phyloP scores from a whole-genome alignment of 2,329 filamentous ascomycete species.

The Samsoniella hepiali region DNA sequence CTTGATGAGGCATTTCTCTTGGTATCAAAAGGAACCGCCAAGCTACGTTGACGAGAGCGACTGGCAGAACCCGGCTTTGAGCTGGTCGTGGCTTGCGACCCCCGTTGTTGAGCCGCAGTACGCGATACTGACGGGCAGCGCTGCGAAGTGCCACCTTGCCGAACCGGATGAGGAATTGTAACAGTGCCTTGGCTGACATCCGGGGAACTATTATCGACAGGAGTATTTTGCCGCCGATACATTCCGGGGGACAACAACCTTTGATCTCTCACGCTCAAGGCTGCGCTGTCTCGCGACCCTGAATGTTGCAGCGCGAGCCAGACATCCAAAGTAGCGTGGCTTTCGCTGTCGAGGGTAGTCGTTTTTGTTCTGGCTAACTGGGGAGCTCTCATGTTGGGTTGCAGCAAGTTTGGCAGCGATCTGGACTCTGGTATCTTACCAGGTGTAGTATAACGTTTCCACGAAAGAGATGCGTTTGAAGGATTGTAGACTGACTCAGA shows the following conservation, averaged over 20 bases:
- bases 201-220: background rate
- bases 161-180: background rate
- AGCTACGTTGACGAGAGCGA: background rate
- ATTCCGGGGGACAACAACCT: background rate
- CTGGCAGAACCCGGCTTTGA: background rate
- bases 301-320: constrained; percentile 38
- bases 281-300: constrained; percentile 28
- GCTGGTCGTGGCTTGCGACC: background rate
- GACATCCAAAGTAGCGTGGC: constrained; percentile 34
- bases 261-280: background rate
- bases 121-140: background rate
- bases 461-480: background rate
- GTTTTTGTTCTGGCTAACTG: constrained; percentile 5
- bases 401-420: background rate
- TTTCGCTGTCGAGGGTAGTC: constrained; percentile 24
- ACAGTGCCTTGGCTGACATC: background rate
- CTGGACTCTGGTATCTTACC: constrained; percentile 1
- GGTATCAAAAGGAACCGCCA: background rate
- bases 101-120: background rate
- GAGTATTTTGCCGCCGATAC: background rate
- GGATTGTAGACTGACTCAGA: background rate
- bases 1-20: background rate
- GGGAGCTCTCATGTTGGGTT: constrained; percentile 2
- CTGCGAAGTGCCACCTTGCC: background rate
- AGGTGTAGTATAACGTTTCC: constrained; percentile 19